These are phyloP conservation scores for Lonicera japonica DNA, from an alignment of 129 eudicot species.

Conservation along the genomic window DNA sequence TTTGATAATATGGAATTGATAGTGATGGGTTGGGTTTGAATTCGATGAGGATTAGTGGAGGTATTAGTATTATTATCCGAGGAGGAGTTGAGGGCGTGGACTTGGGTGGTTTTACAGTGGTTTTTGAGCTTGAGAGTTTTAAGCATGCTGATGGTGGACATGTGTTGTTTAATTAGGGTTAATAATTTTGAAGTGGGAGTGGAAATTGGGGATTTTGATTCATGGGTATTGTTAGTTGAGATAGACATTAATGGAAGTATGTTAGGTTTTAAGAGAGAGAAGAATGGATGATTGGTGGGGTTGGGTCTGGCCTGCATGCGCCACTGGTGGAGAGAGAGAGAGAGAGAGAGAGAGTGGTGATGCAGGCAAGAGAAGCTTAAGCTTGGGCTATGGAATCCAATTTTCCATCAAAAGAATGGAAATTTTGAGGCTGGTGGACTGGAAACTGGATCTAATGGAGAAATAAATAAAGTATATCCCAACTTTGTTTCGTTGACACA, in stretches of 20 bases:
- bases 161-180: slow-evolving; percentile 34
- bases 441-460: too few species aligned
- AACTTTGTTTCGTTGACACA: background rate
- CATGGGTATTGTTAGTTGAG: slow-evolving; percentile 17
- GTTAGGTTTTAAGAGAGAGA: background rate
- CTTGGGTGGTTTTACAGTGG: slow-evolving; percentile 57
- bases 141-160: slow-evolving; percentile 32
- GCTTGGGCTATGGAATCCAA: background rate
- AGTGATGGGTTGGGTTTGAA: slow-evolving; percentile 10
- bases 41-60: background rate
- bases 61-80: too few species aligned
- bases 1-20: slow-evolving; percentile 38
- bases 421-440: slow-evolving; percentile 26
- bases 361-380: slow-evolving; percentile 1
- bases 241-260: slow-evolving; percentile 32
- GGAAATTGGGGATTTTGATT: slow-evolving; percentile 16
- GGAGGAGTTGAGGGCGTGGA: slow-evolving; percentile 43
- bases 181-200: slow-evolving; percentile 32
- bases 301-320: slow-evolving; percentile 19
- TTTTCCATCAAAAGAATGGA: slow-evolving; percentile 19
- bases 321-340: slow-evolving; percentile 17
- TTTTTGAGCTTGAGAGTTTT: slow-evolving; percentile 48
- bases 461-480: slow-evolving; percentile 1
- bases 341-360: slow-evolving; percentile 7
- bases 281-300: slow-evolving; percentile 11